These are phyloP conservation scores for Neurospora intermedia DNA, from an alignment of 495 filamentous ascomycete species.

Conservation along the genomic window DNA sequence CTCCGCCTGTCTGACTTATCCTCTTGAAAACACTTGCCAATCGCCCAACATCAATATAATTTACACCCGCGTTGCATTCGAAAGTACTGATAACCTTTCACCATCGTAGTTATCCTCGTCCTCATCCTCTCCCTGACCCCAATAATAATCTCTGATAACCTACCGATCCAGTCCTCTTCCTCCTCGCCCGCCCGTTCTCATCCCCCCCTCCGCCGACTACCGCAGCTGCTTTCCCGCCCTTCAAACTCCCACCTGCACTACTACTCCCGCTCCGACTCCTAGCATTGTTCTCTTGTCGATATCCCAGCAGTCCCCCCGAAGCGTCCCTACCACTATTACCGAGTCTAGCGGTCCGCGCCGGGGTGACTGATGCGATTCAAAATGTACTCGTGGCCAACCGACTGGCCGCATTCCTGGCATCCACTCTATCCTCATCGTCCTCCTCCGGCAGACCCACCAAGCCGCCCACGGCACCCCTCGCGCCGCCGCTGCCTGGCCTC, in stretches of 20 bases:
- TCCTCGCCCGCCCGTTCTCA: background rate
- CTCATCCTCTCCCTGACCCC: background rate
- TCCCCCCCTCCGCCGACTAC: background rate
- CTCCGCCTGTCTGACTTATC: background rate
- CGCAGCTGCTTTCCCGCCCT: background rate
- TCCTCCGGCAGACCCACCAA: conserved; percentile 62
- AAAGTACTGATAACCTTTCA: background rate
- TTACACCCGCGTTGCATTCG: background rate
- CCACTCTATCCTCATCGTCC: conserved; percentile 86
- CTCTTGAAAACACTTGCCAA: background rate
- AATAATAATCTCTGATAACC: background rate
- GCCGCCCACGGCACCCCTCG: conserved; percentile 30
- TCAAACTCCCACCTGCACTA: background rate
- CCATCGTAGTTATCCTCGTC: background rate
- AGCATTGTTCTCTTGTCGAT: background rate
- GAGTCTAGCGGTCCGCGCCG: background rate
- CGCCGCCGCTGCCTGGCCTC: conserved; percentile 47
- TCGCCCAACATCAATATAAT: background rate
- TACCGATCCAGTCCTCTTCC: background rate
- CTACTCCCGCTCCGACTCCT: background rate
- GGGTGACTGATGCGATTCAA: conserved; percentile 23
- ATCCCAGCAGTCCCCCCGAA: background rate
- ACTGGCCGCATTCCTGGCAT: conserved; percentile 90
- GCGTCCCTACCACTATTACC: background rate
- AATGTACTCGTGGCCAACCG: conserved; percentile 91